Base-by-base conservation (phyloP, 2,329 filamentous ascomycete species). In the Talaromyces pinophilus region DNA sequence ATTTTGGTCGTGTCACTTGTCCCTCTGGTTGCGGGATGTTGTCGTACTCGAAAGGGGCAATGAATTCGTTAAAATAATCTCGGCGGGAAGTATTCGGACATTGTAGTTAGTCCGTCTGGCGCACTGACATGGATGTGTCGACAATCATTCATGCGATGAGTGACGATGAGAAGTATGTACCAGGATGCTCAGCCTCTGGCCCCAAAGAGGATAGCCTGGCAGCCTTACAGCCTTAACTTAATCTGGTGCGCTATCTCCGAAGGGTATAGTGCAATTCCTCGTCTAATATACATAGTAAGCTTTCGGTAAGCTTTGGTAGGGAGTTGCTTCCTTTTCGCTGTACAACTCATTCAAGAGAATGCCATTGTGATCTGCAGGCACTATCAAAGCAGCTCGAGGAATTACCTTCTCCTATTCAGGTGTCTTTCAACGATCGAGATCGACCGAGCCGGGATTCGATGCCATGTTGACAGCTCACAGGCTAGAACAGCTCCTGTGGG, bases 401-500 rank as follows among this genome's bases (percentile, higher is more conserved):
- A 35, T 11, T 11, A 10, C 33, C 33, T 11, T 10, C 8, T 35
- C 33, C 33, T 35, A 33, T 33, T 33, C 30, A 1, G 7, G 7
- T 33, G 30, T 10, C 17, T 42, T 17, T 8, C 33, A 35, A 35
- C 17, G 28, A 15, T 8, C 15, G 28, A 52, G 13, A 28, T 17
- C 15, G 28, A 13, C 46, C 44, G n/a, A 10, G n/a, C 6, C 50
- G 7, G 50, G 15, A 33, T 8, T 33, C 46, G 48, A 28, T 28
- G 48, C 25, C 28, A 54, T 17, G 17, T 55, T 30, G n/a, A 10
- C 30, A 19, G 5, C 17, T 19, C 30, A 8, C 48, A 54, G 35
- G 52, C 52, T 55, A 35, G 30, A 35, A 55, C 5, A 55, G 52
- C 52, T 55, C 52, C 8, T 35, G 52, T 55, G 52, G 52, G 52